Evolutionary conservation across 371 early-diverging fungal species (phyloP), one percentile per base, ranked within the genome.

Genomic region (Mortierella polycephala): DNA sequence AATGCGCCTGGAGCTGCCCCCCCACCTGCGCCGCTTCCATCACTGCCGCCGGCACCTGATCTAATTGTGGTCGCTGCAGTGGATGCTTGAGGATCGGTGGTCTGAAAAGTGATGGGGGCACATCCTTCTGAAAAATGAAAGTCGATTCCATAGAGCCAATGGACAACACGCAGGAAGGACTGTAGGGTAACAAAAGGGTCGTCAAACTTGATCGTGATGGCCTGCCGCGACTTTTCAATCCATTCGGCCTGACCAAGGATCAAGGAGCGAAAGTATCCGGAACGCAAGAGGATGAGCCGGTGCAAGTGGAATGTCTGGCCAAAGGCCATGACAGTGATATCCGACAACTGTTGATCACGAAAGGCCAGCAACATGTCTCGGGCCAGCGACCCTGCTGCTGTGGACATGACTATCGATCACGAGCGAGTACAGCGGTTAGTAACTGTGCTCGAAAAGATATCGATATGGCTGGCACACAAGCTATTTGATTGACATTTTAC

Each of bases 141-240:
- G 55, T 77, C 79, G 8, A 68, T 72, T 0, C 79, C 79, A 30
- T 77, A 77, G 62, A 77, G 79, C 79, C 79, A 77, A 18, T 77
- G 79, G 46, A 77, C 64, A 52, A 72, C 72, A 23, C 72, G 58
- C 50, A 72, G 79, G 30, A 77, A 77, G 18, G 79, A 59, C 57
- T 71, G 62, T 10, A 77, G 52, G 23, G 72, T 77, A 1, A 77
- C 73, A 41, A 72, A 67, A 11, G 72, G 72, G 51, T 72, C 69
- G 41, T 68, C 79, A 51, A 77, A 77, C 10, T 67, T 63, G 41
- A 77, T 64, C 1, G 60, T 71, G 46, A 77, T 58, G 16, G 71
- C 55, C 46, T 72, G 72, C 4, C 73, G 69, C 2, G 69, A 64
- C 62, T 77, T 77, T 61, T 77, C 79, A 41, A 77, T 61, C 79